phyloP scores from a whole-genome alignment of 768 basidiomycete species.

The Suillus hirtellus region DNA sequence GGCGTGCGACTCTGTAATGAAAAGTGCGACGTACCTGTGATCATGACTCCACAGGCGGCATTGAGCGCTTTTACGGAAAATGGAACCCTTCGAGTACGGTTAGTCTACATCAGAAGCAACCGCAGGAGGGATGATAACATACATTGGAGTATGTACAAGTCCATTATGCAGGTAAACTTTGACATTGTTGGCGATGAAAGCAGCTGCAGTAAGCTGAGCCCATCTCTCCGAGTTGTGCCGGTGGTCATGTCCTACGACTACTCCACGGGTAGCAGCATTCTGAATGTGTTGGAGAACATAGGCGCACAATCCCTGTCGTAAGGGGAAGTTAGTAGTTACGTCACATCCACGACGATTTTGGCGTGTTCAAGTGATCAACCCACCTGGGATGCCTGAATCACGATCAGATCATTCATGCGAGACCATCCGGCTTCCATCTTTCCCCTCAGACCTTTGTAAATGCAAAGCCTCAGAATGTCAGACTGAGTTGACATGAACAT shows the following conservation, averaged over 20 bases:
- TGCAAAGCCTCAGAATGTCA: background rate
- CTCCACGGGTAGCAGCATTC: slow-evolving; percentile 57
- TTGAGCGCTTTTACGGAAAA: slow-evolving; percentile 66
- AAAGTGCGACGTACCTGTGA: slow-evolving; percentile 58
- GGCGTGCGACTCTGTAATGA: background rate
- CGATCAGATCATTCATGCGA: slow-evolving; percentile 87
- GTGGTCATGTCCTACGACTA: slow-evolving; percentile 88
- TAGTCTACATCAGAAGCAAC: slow-evolving; percentile 4
- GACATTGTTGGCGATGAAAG: slow-evolving; percentile 62
- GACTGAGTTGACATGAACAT: slow-evolving; percentile 10
- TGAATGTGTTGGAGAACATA: slow-evolving; percentile 60
- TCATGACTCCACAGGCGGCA: slow-evolving; percentile 87
- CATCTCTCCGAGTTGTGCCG: slow-evolving; percentile 77
- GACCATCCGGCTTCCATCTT: slow-evolving; percentile 88
- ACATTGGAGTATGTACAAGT: slow-evolving; percentile 83
- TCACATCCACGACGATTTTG: too few species aligned
- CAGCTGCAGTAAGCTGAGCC: slow-evolving; percentile 73
- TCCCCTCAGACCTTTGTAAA: slow-evolving; percentile 62
- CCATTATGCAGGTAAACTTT: slow-evolving; percentile 70
- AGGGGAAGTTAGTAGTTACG: background rate
- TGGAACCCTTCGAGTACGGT: slow-evolving; percentile 59
- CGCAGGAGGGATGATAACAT: slow-evolving; percentile 21
- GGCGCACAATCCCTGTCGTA: slow-evolving; percentile 66
- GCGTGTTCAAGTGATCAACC: slow-evolving; percentile 8
- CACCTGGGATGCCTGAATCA: slow-evolving; percentile 83